phyloP scores from a whole-genome alignment of 441 rosid genomes.

The Jatropha multifida region DNA sequence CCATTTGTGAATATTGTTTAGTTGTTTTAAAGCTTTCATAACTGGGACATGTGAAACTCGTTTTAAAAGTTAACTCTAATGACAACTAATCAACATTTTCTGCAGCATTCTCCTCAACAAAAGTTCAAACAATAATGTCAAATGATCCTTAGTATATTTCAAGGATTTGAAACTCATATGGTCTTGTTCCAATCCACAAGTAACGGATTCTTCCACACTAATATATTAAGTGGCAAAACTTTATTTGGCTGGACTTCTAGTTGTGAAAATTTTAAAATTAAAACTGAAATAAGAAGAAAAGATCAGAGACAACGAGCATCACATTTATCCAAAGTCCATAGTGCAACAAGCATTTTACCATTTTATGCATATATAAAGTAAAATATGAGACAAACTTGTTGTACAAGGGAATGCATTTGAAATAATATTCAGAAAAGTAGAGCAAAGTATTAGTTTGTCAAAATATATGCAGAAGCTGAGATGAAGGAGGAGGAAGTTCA shows the following conservation, averaged over 20 bases:
- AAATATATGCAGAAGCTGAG: not conserved
- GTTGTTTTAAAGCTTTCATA: too few relatives aligned
- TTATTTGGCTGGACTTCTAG: not conserved
- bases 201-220: not conserved
- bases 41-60: too few relatives aligned
- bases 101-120: too few relatives aligned
- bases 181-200: not conserved
- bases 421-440: not conserved
- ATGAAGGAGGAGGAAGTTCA: conserved; percentile 5
- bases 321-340: not conserved
- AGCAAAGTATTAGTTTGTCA: not conserved
- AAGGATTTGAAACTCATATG: not conserved
- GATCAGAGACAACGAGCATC: not conserved
- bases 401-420: not conserved
- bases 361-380: not conserved
- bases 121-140: too few relatives aligned
- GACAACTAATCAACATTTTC: too few relatives aligned
- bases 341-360: not conserved
- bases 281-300: not conserved
- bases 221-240: not conserved
- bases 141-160: not conserved
- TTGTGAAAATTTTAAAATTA: not conserved
- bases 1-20: too few relatives aligned
- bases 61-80: too few relatives aligned
- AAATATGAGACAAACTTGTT: conserved; percentile 7